Evolutionary conservation across 495 filamentous ascomycete species (phyloP), one percentile per base, ranked within the genome.

Genomic region (Staphylotrichum tortipilum): DNA sequence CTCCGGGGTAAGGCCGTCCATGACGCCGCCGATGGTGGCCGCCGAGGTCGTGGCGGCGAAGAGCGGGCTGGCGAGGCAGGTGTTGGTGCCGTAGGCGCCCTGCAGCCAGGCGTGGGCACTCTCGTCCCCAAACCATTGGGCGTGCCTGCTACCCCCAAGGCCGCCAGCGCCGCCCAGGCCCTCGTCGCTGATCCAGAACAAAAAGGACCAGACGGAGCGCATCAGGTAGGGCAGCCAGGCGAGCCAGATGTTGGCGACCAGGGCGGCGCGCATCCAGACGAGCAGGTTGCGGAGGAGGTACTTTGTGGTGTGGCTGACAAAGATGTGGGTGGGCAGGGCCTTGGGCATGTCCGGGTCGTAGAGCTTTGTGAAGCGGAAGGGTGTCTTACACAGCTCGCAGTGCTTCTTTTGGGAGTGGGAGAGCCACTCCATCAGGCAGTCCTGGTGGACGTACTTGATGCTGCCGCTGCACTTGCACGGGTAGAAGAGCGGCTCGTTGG

Each of bases 391-490:
- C 14, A 99, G 81, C 74, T 99, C 92, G 72, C 92, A 99, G 75
- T 97, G 85, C 66, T 96, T 96, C 79, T 96, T 97, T 64, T 96
- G 90, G 1, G 89, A 95, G 64, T 99, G 92, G 21, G 88, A 85
- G 17, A 99, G 72, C 92, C 92, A 99, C 71, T 96, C 89, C 79
- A 97, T 94, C 63, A 99, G 71, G 64, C 92, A 99, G 56, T 89
- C 84, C 65, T 99, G 92, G 69, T 99, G 92, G 43, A 99, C 92
- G 60, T 85, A 90, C 67, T 95, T 96, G 68, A 99, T 99, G 67
- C 89, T 95, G 14, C 92, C 92, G 61, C 87, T 95, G 71, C 92
- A 99, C 71, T 94, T 95, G 79, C 92, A 99, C 3, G 92, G 92
- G 61, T 94, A 89, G 75, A 95, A 99, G 30, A 99, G 75, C 38